Evolutionary conservation across 108 stramenopile genomes (phyloP), one percentile per base, ranked within the genome.

Genomic region (Bacterosira constricta): DNA sequence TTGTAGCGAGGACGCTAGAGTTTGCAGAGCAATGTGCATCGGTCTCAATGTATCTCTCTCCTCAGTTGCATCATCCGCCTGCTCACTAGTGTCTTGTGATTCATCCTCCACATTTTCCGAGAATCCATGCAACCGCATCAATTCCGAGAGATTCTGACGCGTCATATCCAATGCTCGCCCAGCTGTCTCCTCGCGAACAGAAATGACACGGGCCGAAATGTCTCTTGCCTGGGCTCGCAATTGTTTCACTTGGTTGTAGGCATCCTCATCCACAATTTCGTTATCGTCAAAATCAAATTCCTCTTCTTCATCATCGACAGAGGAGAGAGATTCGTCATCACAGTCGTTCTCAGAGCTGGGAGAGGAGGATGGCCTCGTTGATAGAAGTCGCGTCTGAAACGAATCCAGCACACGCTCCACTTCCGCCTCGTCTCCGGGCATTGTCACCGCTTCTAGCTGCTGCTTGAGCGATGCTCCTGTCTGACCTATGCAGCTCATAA

Each of bases 251-350:
- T 59, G 69, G 15, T 64, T 27, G 31, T 64, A 59, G 10, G 69
- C 77, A 10, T 78, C 69, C n/a, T 55, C n/a, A 32, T 78, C 69
- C 31, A 78, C 56, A 59, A 78, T 78, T 1, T 78, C 77, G 30
- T 47, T 47, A 35, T 78, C 77, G 38, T 78, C 77, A 29, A 78
- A 78, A 20, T 42, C 41, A 30, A 54, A 46, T 1, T 70, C 63
- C 9, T 54, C 63, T 3, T 78, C 77, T 26, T 51, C 69, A 0
- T 58, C 55, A n/a, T 67, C 50, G 17, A 52, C 45, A 17, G 66
- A 72, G 31, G 71, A 64, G 34, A 34, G 9, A 23, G 42, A 59
- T 12, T 75, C 82, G 34, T 54, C 78, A 1, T 75, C 78, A n/a
- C 31, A 51, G 15, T 36, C 47, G n/a, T 59, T 20, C 25, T 59